These are phyloP conservation scores for Botrytis hyacinthi DNA, from an alignment of 2,329 filamentous ascomycete genomes.

Conservation along the genomic window DNA sequence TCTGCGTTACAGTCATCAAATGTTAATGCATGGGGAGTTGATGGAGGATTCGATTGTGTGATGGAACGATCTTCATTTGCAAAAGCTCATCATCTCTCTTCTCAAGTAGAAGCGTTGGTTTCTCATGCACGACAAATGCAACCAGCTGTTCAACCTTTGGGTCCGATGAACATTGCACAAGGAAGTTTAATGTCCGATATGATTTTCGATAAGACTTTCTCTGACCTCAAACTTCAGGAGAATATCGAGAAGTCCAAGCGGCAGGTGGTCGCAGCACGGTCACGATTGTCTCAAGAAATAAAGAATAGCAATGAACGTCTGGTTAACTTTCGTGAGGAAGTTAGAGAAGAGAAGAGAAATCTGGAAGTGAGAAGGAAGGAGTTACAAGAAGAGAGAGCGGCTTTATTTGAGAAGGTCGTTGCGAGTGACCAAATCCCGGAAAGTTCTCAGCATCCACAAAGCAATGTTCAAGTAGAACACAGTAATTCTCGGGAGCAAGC, in stretches of 20 bases:
- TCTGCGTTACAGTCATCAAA: constrained; percentile 44
- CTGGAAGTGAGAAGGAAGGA: constrained; percentile 1
- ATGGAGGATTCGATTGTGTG: constrained; percentile 37
- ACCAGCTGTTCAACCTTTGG: constrained; percentile 42
- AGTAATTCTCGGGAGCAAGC: not conserved
- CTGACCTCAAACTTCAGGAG: constrained; percentile 51
- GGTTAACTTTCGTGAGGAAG: not conserved
- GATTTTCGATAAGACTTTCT: constrained; percentile 53
- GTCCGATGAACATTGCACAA: constrained; percentile 44
- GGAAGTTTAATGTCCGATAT: constrained; percentile 50
- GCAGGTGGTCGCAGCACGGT: constrained; percentile 2
- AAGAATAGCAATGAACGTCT: constrained; percentile 6
- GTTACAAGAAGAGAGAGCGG: constrained; percentile 11
- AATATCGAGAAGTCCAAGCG: constrained; percentile 46
- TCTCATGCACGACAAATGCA: constrained; percentile 44
- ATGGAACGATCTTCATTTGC: constrained; percentile 42
- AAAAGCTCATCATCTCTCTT: constrained; percentile 53
- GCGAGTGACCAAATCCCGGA: not conserved
- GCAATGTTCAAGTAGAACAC: not conserved
- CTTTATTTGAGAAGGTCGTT: not conserved
- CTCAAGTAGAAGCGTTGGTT: constrained; percentile 45
- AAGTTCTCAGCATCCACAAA: not conserved
- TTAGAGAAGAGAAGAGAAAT: not conserved
- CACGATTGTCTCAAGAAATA: constrained; percentile 8
- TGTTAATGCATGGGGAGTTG: constrained; percentile 48